Percentiles rank a stretch among this genome's conserved stretches.
Evolutionary conservation across 2,329 filamentous ascomycete species (phyloP).

Genomic region (Clonostachys chloroleuca): DNA sequence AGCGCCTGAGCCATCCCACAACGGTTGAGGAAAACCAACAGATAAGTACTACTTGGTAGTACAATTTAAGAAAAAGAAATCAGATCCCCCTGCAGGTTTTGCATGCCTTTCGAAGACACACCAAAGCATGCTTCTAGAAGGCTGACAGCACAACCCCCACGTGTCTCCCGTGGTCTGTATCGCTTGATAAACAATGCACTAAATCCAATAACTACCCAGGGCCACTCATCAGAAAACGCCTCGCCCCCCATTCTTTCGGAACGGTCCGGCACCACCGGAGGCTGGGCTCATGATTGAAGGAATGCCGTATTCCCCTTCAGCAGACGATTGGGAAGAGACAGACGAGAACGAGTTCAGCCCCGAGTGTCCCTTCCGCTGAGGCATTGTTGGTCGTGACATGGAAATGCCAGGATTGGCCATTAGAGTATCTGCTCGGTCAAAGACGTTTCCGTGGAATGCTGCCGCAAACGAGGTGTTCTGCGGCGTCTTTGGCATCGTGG

Average conservation of each 20-base stretch:
- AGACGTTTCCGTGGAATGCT: slow-evolving; percentile 54
- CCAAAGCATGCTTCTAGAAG: too few relatives aligned
- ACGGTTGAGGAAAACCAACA: too few relatives aligned
- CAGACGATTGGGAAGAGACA: slow-evolving; percentile 11
- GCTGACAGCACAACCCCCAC: too few relatives aligned
- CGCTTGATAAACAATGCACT: too few relatives aligned
- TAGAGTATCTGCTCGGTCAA: slow-evolving; percentile 54
- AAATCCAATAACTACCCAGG: too few relatives aligned
- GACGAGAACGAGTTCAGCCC: slow-evolving; percentile 32
- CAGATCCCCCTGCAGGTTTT: too few relatives aligned
- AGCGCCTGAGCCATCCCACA: too few relatives aligned
- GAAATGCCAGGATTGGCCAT: slow-evolving; percentile 53
- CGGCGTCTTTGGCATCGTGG: slow-evolving; percentile 74
- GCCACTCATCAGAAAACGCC: background rate
- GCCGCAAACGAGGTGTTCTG: slow-evolving; percentile 39
- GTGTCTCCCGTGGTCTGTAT: too few relatives aligned
- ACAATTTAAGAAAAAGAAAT: too few relatives aligned
- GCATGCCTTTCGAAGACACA: too few relatives aligned
- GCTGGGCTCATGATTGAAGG: background rate
- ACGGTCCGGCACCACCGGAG: background rate
- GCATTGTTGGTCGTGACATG: slow-evolving; percentile 45
- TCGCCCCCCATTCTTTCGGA: background rate
- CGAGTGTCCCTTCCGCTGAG: slow-evolving; percentile 34
- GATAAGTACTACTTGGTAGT: too few relatives aligned
- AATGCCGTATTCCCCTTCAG: background rate